Conservation (phyloP, 139 green algal genomes). For the Haematococcus lacustris region DNA sequence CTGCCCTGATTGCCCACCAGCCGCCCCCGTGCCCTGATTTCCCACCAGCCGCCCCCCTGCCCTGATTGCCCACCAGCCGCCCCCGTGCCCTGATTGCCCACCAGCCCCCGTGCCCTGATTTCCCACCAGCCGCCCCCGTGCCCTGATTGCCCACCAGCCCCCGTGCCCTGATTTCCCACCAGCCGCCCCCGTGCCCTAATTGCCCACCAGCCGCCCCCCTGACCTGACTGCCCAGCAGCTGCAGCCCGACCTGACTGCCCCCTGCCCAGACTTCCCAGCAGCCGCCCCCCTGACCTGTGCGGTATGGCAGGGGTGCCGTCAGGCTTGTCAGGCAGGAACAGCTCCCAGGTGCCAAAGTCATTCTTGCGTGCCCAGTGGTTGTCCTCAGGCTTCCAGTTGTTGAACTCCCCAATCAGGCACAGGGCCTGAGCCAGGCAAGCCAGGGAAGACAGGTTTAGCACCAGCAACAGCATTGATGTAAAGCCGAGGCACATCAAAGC, state of each 20-base stretch:
- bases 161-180: neutral
- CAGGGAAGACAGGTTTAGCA: neutral
- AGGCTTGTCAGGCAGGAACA: conserved; percentile 80
- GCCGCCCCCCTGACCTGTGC: conserved; percentile 53
- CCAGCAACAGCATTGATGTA: neutral
- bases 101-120: too few relatives aligned
- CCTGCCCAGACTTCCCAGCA: neutral
- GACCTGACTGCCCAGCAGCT: neutral
- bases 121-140: neutral
- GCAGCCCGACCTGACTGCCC: neutral
- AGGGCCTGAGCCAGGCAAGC: conserved; percentile 38
- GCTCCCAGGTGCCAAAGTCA: conserved; percentile 77
- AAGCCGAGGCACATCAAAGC: neutral
- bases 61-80: too few relatives aligned
- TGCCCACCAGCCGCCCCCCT: neutral
- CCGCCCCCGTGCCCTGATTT: too few relatives aligned
- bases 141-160: neutral
- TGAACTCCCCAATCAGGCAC: conserved; percentile 92
- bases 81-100: too few relatives aligned
- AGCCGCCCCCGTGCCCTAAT: neutral
- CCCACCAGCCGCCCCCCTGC: too few relatives aligned
- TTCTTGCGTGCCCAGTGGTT: conserved; percentile 86
- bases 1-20: neutral
- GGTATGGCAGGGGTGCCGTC: conserved; percentile 70
- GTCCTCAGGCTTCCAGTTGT: conserved; percentile 75